Evolutionary conservation across 73 alveolate species (phyloP).

Genomic region (Blepharisma japonicum): DNA sequence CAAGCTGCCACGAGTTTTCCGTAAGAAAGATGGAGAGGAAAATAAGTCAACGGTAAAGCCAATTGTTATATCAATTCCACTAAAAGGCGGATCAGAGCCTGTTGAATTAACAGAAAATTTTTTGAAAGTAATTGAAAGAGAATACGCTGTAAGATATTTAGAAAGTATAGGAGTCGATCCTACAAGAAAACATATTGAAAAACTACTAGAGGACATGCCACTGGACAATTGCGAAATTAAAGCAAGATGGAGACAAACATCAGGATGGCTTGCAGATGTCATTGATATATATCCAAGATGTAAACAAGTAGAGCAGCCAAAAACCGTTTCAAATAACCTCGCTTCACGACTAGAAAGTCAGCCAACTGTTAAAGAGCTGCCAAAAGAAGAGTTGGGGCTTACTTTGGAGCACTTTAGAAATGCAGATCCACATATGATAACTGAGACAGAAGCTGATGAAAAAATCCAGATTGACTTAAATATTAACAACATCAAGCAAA

Average conservation of each 20-base stretch:
- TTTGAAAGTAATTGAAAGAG: slow-evolving; percentile 68
- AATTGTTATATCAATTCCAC: slow-evolving; percentile 52
- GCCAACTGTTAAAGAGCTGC: background rate
- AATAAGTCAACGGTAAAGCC: slow-evolving; percentile 7
- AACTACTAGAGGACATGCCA: slow-evolving; percentile 48
- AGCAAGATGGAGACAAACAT: slow-evolving; percentile 62
- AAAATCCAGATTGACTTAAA: background rate
- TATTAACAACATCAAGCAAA: background rate
- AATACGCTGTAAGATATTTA: slow-evolving; percentile 71
- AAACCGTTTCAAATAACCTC: slow-evolving; percentile 10
- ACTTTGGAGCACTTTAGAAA: slow-evolving; percentile 9
- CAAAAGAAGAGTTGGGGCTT: background rate
- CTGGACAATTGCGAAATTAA: slow-evolving; percentile 57
- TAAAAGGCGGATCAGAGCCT: slow-evolving; percentile 63
- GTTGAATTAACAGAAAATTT: slow-evolving; percentile 40
- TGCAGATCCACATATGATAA: background rate
- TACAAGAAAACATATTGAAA: slow-evolving; percentile 47
- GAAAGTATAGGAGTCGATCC: slow-evolving; percentile 65
- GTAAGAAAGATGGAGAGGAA: background rate
- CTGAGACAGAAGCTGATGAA: background rate
- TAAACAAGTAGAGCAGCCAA: background rate
- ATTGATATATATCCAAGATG: slow-evolving; percentile 60
- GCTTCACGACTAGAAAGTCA: slow-evolving; percentile 10
- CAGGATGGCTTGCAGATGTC: slow-evolving; percentile 65
- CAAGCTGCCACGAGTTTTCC: slow-evolving; percentile 17